Evolutionary conservation across 2,329 filamentous ascomycete genomes (phyloP).

Genomic region (Colletotrichum musicola): DNA sequence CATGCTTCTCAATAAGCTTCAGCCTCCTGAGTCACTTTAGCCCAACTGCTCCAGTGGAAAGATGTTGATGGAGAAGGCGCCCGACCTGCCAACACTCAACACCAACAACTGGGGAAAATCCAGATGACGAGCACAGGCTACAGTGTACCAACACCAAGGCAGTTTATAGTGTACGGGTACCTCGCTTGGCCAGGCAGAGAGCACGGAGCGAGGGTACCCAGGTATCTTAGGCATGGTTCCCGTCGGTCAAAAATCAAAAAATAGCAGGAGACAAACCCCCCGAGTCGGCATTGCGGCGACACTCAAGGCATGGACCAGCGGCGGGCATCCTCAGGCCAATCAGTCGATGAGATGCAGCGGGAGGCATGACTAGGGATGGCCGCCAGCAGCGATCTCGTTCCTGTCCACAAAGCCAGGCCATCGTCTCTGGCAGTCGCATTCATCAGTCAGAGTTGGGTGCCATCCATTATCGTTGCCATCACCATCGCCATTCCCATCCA

Average conservation of each 20-base stretch:
- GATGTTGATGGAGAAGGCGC: too few species aligned
- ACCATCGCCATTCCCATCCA: too few species aligned
- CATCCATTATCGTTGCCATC: too few species aligned
- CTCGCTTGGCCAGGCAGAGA: background rate
- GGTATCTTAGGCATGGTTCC: background rate
- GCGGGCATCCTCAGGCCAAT: background rate
- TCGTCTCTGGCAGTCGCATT: background rate
- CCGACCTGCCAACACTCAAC: too few species aligned
- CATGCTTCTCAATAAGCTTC: too few species aligned
- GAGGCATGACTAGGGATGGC: slow-evolving; percentile 28
- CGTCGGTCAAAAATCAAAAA: slow-evolving; percentile 14
- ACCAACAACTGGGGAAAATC: too few species aligned
- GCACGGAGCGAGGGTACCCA: background rate
- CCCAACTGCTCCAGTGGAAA: too few species aligned
- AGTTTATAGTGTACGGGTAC: background rate
- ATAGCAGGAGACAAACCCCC: background rate
- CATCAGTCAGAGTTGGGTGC: too few species aligned
- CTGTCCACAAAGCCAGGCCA: background rate
- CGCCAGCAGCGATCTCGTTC: slow-evolving; percentile 8
- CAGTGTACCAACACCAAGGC: too few species aligned
- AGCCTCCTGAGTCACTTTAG: too few species aligned
- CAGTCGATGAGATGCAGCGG: background rate
- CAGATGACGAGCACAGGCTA: too few species aligned
- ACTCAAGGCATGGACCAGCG: background rate
- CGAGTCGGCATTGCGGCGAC: slow-evolving; percentile 12